Conservation (phyloP, 805 yeast species). For the Candida corydali region DNA sequence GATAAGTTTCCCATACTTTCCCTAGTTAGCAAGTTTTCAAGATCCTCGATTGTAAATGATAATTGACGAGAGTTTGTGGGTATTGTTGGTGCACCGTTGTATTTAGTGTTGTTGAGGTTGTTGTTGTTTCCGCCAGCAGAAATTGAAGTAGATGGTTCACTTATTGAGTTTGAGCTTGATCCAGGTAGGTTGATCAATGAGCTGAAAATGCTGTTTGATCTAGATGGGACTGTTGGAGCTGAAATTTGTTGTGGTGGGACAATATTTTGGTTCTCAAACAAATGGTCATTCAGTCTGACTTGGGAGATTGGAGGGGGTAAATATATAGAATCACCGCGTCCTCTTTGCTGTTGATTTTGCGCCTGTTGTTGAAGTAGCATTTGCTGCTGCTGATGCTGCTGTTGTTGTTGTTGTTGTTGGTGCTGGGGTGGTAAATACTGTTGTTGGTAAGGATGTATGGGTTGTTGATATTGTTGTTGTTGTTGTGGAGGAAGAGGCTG, state of each 20-base stretch:
- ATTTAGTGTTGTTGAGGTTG: not conserved
- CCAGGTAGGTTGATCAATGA: slow-evolving; percentile 37
- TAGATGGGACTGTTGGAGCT: slow-evolving; percentile 18
- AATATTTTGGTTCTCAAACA: slow-evolving; percentile 3
- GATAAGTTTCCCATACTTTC: not conserved
- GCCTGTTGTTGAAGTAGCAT: slow-evolving; percentile 7
- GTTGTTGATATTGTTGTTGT: slow-evolving; percentile 5
- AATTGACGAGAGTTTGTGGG: slow-evolving; percentile 14
- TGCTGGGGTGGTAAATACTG: not conserved
- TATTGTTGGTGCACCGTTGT: slow-evolving; percentile 3
- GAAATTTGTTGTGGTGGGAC: slow-evolving; percentile 8
- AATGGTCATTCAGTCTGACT: slow-evolving; percentile 10
- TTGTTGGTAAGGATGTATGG: slow-evolving; percentile 1
- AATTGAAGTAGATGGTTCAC: slow-evolving; percentile 15
- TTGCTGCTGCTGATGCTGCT: slow-evolving; percentile 2
- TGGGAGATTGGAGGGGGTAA: slow-evolving; percentile 34
- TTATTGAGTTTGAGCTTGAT: slow-evolving; percentile 29
- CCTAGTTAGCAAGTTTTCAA: not conserved
- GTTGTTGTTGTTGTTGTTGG: slow-evolving; percentile 6
- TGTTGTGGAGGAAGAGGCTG: not conserved
- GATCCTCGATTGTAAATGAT: slow-evolving; percentile 20
- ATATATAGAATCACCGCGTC: slow-evolving; percentile 35
- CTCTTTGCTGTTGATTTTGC: slow-evolving; percentile 14
- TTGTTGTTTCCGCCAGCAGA: slow-evolving; percentile 12
- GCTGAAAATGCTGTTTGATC: slow-evolving; percentile 38